Base-by-base conservation (phyloP, 2,329 filamentous ascomycete species). In the Aureobasidium subglaciale region DNA sequence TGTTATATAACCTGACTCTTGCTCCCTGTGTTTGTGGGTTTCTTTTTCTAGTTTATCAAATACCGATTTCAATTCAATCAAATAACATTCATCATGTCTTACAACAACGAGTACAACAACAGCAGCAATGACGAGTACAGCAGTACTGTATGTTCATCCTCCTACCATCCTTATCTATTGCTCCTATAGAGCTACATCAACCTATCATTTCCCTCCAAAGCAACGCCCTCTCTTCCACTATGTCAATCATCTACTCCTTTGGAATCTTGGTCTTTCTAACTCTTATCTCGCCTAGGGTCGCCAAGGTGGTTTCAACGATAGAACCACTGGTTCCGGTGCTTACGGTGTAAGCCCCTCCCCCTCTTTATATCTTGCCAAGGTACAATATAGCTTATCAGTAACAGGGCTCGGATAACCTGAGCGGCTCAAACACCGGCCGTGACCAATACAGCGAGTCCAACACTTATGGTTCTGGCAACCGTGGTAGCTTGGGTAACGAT, bases 91-190 rank as follows among this genome's bases (percentile, higher is more conserved):
- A 54, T 25, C 38, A 54, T 54, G 50, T 54, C 50, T 54, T 43
- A 42, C 38, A 53, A 53, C 48, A 41, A 53, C 46, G 32, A 50
- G 15, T 38, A 50, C 46, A 38, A 35, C 27, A 34, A 18, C 49
- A 41, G 30, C 49, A 35, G n/a, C 30, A 45, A 45, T n/a, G 42
- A 45, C 13, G 35, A 53, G 27, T 54, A 54, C 50, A 20, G 50
- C 50, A 54, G 50, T 38, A 32, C 49, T 53, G 50, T 54, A 54
- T 18, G 50, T 43, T 13, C 10, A 9, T 10, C 29, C 18, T n/a
- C 9, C 11, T 38, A 16, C 32, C 16, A 37, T 18, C n/a, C 46
- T 50, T 50, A 38, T 38, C 34, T 40, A 15, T 4, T 11, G 24
- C 15, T 29, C 27, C 40, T 13, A n/a, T 18, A 3, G 18, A 48